Conservation (phyloP, 192 early-diverging fungal genomes). For the Geranomyces variabilis region DNA sequence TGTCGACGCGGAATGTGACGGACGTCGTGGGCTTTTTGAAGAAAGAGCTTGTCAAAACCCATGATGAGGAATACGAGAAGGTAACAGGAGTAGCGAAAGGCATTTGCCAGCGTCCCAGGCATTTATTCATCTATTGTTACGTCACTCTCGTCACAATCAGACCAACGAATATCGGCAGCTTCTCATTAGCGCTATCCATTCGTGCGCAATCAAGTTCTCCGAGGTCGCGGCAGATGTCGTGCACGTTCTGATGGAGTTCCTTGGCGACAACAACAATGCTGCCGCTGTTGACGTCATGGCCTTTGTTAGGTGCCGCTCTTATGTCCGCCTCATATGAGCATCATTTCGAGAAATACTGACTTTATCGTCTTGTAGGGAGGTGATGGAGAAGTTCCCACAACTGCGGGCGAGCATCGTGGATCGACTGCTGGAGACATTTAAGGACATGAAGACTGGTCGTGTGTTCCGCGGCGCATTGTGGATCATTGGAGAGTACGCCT, state of each 20-base stretch:
- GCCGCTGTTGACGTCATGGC: slow-evolving; percentile 92
- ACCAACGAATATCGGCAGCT: slow-evolving; percentile 92
- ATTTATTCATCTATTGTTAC: not conserved
- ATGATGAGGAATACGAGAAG: slow-evolving; percentile 87
- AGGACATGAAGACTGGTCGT: slow-evolving; percentile 87
- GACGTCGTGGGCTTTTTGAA: slow-evolving; percentile 92
- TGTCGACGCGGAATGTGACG: slow-evolving; percentile 86
- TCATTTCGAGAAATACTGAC: slow-evolving; percentile 3
- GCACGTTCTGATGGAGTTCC: slow-evolving; percentile 92
- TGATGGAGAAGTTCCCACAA: slow-evolving; percentile 93
- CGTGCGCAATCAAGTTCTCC: slow-evolving; percentile 93
- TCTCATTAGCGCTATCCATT: slow-evolving; percentile 94
- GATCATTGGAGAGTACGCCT: slow-evolving; percentile 97
- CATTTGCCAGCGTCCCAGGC: slow-evolving; percentile 25
- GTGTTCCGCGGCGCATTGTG: slow-evolving; percentile 96
- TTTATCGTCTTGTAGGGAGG: slow-evolving; percentile 57
- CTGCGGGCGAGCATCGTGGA: slow-evolving; percentile 83
- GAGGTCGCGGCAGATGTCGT: slow-evolving; percentile 97
- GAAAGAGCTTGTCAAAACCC: slow-evolving; percentile 93
- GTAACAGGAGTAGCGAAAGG: too few relatives aligned
- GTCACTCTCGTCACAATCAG: too few relatives aligned
- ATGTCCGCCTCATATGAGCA: not conserved
- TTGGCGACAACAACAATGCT: slow-evolving; percentile 86
- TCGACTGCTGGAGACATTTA: slow-evolving; percentile 80
- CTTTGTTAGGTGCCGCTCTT: slow-evolving; percentile 64